Evolutionary conservation across 2,329 filamentous ascomycete species (phyloP).

Genomic region (Sarocladiaceae sp.): DNA sequence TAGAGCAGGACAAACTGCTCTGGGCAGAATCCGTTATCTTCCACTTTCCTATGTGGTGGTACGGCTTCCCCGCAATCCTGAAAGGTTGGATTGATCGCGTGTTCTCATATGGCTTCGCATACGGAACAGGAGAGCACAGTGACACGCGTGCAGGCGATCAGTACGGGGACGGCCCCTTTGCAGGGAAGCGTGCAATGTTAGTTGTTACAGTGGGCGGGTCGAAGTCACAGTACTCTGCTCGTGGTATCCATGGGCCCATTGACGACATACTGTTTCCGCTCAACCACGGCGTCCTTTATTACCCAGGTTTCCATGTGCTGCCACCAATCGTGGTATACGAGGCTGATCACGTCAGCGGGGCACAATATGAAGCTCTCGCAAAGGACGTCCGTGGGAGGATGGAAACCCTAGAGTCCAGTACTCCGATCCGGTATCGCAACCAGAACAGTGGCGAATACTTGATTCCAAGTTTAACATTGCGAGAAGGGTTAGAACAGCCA

Average conservation of each 20-base stretch:
- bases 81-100: not conserved
- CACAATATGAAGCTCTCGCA: too few relatives aligned
- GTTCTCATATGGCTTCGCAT: not conserved
- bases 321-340: not conserved
- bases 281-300: not conserved
- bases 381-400: too few relatives aligned
- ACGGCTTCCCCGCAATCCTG: not conserved
- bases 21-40: not conserved
- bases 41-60: not conserved
- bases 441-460: too few relatives aligned
- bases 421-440: too few relatives aligned
- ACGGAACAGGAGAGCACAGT: not conserved
- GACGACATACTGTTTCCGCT: conserved; percentile 16
- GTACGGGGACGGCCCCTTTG: not conserved
- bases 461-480: too few relatives aligned
- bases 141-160: not conserved
- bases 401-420: too few relatives aligned
- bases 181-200: not conserved
- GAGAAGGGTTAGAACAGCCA: too few relatives aligned
- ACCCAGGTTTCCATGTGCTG: not conserved
- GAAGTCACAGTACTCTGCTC: not conserved
- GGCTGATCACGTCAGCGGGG: not conserved
- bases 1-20: not conserved
- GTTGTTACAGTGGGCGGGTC: not conserved
- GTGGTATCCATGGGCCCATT: conserved; percentile 15